These are phyloP conservation scores for Starmerella roubikii DNA, from an alignment of 805 yeast species.

Conservation along the genomic window DNA sequence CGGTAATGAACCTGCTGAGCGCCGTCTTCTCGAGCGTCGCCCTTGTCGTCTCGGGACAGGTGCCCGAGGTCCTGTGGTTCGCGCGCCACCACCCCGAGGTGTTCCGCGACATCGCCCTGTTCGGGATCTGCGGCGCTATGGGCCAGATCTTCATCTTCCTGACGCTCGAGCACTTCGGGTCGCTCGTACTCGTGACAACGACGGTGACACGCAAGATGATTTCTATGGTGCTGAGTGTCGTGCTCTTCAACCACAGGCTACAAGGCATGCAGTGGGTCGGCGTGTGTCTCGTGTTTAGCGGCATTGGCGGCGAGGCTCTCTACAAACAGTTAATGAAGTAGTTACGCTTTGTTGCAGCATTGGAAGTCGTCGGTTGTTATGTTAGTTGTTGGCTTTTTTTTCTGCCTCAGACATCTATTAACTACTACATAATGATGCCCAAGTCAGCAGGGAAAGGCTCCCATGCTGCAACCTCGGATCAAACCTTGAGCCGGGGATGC, in stretches of 20 bases:
- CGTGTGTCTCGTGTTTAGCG: conserved; percentile 64
- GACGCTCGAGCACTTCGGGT: conserved; percentile 73
- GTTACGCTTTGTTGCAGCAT: no score
- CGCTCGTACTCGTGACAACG: conserved; percentile 74
- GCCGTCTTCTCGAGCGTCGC: conserved; percentile 27
- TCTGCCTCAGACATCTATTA: no score
- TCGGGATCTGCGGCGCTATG: conserved; percentile 68
- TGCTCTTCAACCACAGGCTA: conserved; percentile 71
- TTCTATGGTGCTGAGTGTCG: conserved; percentile 81
- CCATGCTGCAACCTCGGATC: no score
- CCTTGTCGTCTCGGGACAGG: conserved; percentile 38
- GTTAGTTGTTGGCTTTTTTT: no score
- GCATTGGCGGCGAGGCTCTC: conserved; percentile 68
- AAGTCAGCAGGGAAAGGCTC: no score
- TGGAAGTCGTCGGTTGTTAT: no score
- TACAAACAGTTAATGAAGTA: conserved; percentile 27
- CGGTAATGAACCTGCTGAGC: conserved; percentile 43
- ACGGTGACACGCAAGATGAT: conserved; percentile 95
- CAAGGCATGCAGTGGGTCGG: conserved; percentile 62
- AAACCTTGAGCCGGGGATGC: no score
- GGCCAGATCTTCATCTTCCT: conserved; percentile 91
- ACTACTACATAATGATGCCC: no score
- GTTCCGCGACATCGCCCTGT: conserved; percentile 44
- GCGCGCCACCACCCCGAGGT: conserved; percentile 40
- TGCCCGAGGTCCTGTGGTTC: conserved; percentile 37